These are phyloP conservation scores for Corylus americana DNA, from an alignment of 306 rosid genomes.

Conservation along the genomic window DNA sequence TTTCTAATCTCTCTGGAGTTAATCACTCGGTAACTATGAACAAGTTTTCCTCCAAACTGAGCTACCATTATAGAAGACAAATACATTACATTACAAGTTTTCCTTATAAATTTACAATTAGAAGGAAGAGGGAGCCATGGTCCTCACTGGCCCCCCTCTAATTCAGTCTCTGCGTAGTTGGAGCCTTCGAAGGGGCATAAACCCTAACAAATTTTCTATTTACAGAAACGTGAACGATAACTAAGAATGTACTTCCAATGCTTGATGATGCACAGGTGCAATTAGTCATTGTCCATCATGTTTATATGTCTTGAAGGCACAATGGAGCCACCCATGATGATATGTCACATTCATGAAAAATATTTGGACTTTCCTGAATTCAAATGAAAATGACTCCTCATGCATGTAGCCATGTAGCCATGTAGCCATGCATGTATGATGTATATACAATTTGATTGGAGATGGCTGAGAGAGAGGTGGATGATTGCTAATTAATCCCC, in stretches of 20 bases:
- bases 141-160: too few species aligned
- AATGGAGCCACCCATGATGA: conserved; percentile 28
- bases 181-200: too few species aligned
- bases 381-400: conserved; percentile 24
- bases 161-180: too few species aligned
- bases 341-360: conserved; percentile 33
- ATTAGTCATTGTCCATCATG: conserved; percentile 31
- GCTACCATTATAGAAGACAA: too few species aligned
- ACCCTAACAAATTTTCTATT: neutral
- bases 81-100: too few species aligned
- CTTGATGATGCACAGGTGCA: neutral
- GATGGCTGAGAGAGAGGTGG: neutral
- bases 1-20: too few species aligned
- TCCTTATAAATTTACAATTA: too few species aligned
- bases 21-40: too few species aligned
- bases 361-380: neutral
- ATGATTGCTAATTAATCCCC: too few species aligned
- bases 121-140: too few species aligned
- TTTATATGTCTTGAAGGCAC: conserved; percentile 20
- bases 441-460: neutral
- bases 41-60: too few species aligned
- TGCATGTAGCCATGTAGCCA: neutral
- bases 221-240: neutral
- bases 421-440: neutral
- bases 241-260: neutral